Conservation (phyloP, 208 protist genomes). For the Crithidia thermophila region DNA sequence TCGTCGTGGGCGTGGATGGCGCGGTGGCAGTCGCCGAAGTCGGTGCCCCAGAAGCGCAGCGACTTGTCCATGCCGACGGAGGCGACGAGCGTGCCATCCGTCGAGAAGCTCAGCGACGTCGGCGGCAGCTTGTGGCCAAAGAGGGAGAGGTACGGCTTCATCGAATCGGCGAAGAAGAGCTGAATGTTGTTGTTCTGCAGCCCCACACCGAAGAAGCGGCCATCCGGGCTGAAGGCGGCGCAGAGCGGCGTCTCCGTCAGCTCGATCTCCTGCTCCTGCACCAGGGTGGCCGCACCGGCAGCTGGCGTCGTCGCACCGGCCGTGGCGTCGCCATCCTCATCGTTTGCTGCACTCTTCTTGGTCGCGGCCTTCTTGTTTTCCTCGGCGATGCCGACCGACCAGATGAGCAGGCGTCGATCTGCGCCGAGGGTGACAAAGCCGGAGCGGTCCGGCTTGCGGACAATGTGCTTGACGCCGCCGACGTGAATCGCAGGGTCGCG, state of each 20-base stretch:
- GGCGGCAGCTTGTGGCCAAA: constrained; percentile 99
- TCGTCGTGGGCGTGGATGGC: constrained; percentile 98
- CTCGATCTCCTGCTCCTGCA: constrained; percentile 88
- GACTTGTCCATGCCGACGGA: constrained; percentile 99
- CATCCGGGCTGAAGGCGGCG: constrained; percentile 83
- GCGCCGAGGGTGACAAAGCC: constrained; percentile 82
- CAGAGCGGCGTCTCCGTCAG: constrained; percentile 94
- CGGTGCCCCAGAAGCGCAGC: constrained; percentile 98
- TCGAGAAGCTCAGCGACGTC: constrained; percentile 91
- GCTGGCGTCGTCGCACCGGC: constrained; percentile 32
- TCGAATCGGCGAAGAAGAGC: constrained; percentile 96
- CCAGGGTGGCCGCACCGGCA: constrained; percentile 45
- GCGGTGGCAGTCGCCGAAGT: constrained; percentile 98
- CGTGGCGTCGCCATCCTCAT: not conserved
- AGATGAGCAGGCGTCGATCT: constrained; percentile 84
- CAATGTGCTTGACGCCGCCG: constrained; percentile 76
- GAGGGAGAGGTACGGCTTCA: constrained; percentile 98
- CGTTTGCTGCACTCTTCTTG: not conserved
- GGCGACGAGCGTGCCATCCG: constrained; percentile 93
- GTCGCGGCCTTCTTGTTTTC: constrained; percentile 13
- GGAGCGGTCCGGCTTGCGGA: constrained; percentile 45
- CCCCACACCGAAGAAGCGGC: constrained; percentile 91
- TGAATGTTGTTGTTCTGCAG: constrained; percentile 98
- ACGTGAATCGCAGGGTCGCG: constrained; percentile 84
- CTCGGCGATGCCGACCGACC: constrained; percentile 71